Evolutionary conservation across 176 grass and related monocot genomes (phyloP), one percentile per base, ranked within the genome.

Genomic region (Aegilops tauschii): DNA sequence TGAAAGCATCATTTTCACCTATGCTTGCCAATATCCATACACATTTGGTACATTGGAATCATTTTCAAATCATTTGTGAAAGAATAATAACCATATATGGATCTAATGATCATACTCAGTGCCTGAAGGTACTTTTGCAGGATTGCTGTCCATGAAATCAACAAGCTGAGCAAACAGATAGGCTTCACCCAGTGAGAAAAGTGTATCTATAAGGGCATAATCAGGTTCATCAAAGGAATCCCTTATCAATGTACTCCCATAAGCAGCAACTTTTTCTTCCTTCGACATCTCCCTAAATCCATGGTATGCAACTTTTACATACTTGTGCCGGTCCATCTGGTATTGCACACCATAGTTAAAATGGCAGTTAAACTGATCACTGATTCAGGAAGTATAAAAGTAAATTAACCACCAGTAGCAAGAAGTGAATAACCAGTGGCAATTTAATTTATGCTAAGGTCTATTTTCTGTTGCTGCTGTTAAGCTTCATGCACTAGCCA

Each of bases 321-420:
- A 98, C 85, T 98, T 98, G 94, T 98, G 97, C 61, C 97, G 84
- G 67, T 98, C 97, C 97, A 98, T 98, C 97, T 98, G 89, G 82
- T 78, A 95, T 83, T 73, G 14, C 27, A 85, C 17, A 73, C 6
- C 66, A 83, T 81, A 69, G 61, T 91, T 79, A 89, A 78, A 81
- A 74, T 76, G 23, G 47, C 31, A 50, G 65, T 61, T 81, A 87
- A 58, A 59, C 81, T 77, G 34, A 69, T 84, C 9, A 23, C 81
- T 77, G 28, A 69, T 87, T 75, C 9, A 23, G 31, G 14, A 16
- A 85, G 74, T 34, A 39, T 50, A 23, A n/a, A 61, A 23, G 12
- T 8, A 47, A 73, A 28, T 73, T 12, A 64, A 69, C 47, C 20
- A 75, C 12, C 49, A 56, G 8, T 13, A 82, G 10, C 16, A 27